Percentiles rank a stretch among this genome's conserved stretches.
These are phyloP conservation scores for Xylaria intraflava DNA, from an alignment of 495 filamentous ascomycete species.

Conservation along the genomic window DNA sequence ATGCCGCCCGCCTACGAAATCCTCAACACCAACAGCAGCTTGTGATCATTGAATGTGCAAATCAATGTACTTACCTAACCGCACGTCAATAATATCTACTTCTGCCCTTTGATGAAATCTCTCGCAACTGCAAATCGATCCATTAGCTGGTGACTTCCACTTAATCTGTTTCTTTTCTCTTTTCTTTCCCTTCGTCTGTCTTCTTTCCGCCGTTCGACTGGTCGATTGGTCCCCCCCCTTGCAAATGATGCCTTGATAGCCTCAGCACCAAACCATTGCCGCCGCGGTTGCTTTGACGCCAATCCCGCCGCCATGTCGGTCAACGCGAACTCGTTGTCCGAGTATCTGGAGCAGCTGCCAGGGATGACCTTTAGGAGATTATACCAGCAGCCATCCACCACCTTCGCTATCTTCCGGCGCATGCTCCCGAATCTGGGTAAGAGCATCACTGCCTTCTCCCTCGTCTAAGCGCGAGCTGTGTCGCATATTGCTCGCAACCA, in stretches of 20 bases:
- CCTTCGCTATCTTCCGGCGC: conserved; percentile 91
- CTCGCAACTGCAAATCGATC: background rate
- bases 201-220: background rate
- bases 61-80: background rate
- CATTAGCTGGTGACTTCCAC: background rate
- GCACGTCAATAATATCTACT: background rate
- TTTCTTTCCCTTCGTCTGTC: background rate
- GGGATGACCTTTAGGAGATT: conserved; percentile 81
- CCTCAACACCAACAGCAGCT: background rate
- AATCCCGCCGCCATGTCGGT: conserved; percentile 47
- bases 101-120: background rate
- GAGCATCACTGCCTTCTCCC: conserved; percentile 6
- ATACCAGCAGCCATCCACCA: conserved; percentile 93
- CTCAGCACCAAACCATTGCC: background rate
- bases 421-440: conserved; percentile 89
- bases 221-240: conserved; percentile 1
- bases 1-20: background rate
- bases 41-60: background rate
- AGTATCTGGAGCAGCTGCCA: conserved; percentile 85
- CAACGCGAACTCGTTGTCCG: conserved; percentile 47
- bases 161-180: background rate
- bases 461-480: background rate
- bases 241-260: conserved; percentile 5
- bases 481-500: conserved; percentile 5
- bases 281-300: conserved; percentile 9